These are phyloP conservation scores for Sphaerostilbella broomeana DNA, from an alignment of 2,329 filamentous ascomycete species.

Conservation along the genomic window DNA sequence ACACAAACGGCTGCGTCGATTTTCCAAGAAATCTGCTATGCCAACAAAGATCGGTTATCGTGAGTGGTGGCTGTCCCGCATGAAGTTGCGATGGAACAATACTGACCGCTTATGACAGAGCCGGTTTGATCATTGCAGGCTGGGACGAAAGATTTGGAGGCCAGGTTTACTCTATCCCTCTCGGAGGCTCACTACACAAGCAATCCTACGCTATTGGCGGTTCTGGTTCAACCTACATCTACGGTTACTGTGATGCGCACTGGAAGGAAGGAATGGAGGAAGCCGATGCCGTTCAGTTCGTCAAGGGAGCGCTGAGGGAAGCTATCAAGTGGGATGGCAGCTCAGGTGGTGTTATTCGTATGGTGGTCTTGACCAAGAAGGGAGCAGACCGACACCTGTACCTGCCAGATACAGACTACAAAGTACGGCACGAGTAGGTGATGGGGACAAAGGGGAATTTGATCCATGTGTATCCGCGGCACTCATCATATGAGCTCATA, in stretches of 20 bases:
- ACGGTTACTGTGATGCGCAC: conserved; percentile 95
- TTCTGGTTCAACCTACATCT: conserved; percentile 98
- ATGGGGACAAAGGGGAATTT: background rate
- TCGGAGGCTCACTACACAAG: conserved; percentile 96
- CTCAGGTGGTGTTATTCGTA: conserved; percentile 94
- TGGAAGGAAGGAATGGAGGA: conserved; percentile 96
- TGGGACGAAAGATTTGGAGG: conserved; percentile 94
- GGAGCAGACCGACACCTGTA: conserved; percentile 93
- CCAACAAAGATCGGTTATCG: conserved; percentile 92
- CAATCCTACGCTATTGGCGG: conserved; percentile 92
- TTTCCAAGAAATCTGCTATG: conserved; percentile 97
- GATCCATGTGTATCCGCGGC: background rate
- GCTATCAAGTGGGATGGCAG: conserved; percentile 99
- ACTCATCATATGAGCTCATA: background rate
- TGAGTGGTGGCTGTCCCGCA: conserved; percentile 40
- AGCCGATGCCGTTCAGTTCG: conserved; percentile 81
- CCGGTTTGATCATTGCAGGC: conserved; percentile 96
- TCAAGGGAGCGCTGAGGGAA: conserved; percentile 84
- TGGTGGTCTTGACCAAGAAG: conserved; percentile 89
- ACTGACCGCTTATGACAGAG: conserved; percentile 47
- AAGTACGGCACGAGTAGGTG: conserved; percentile 58
- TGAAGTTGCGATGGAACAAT: background rate
- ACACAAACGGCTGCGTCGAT: conserved; percentile 92
- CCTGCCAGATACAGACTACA: conserved; percentile 85
- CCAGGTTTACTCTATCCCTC: conserved; percentile 94